These are phyloP conservation scores for Podila horticola DNA, from an alignment of 192 early-diverging fungal genomes.

Conservation along the genomic window DNA sequence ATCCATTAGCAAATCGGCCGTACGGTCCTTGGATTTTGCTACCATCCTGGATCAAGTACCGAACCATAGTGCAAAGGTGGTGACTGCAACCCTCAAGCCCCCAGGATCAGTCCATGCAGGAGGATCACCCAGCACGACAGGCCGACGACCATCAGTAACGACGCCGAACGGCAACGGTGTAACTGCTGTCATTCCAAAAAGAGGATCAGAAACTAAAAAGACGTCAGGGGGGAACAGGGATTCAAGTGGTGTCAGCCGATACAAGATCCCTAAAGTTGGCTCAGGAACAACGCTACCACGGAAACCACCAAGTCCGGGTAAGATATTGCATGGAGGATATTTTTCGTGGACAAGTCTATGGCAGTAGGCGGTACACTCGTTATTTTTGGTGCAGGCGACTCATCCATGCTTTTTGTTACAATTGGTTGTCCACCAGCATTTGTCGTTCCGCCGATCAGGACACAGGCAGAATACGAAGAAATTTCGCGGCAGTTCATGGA, in stretches of 20 bases:
- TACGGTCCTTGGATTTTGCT: constrained; percentile 4
- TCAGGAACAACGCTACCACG: constrained; percentile 19
- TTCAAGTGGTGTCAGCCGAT: constrained; percentile 31
- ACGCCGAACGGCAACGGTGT: neutral
- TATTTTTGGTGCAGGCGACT: no score
- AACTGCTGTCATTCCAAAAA: constrained; percentile 5
- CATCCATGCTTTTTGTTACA: no score
- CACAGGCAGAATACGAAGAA: constrained; percentile 37
- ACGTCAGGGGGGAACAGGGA: constrained; percentile 10
- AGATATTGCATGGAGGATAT: constrained; percentile 3
- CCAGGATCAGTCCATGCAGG: neutral
- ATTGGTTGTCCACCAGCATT: neutral
- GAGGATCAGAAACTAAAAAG: constrained; percentile 34
- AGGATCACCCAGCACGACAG: constrained; percentile 29
- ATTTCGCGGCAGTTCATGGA: constrained; percentile 30
- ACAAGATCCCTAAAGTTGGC: constrained; percentile 47
- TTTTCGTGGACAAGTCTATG: no score
- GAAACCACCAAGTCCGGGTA: constrained; percentile 46
- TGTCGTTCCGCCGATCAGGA: constrained; percentile 28
- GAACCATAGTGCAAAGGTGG: constrained; percentile 21
- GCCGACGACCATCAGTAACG: constrained; percentile 32
- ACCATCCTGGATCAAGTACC: constrained; percentile 32
- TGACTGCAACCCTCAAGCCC: constrained; percentile 13
- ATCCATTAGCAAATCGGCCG: constrained; percentile 1
- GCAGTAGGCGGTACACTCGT: no score